phyloP scores from a whole-genome alignment of 1,284 basidiomycete species.

The Farysia itapuensis region DNA sequence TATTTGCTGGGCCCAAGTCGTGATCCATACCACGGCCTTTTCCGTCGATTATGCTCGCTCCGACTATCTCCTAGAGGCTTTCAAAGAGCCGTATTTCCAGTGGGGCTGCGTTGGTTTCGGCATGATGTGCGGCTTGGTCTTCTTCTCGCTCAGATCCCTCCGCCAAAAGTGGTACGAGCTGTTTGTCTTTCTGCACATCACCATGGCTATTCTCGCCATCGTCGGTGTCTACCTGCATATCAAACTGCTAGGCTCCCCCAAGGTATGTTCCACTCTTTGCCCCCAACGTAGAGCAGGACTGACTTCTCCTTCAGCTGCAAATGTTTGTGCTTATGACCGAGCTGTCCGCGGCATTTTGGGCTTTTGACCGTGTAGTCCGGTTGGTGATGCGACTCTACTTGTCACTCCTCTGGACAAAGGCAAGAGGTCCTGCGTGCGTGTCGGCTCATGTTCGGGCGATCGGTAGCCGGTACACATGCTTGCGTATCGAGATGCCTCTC shows the following conservation, averaged over 20 bases:
- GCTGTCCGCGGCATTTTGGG: constrained; percentile 25
- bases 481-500: constrained; percentile 25
- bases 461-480: constrained; percentile 3
- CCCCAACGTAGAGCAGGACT: background rate
- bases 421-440: constrained; percentile 3
- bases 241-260: constrained; percentile 21
- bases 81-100: constrained; percentile 43
- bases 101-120: constrained; percentile 44
- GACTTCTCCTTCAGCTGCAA: constrained; percentile 6
- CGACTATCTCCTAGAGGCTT: constrained; percentile 2
- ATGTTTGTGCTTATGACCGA: constrained; percentile 26
- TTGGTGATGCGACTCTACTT: constrained; percentile 8
- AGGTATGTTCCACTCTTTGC: constrained; percentile 7
- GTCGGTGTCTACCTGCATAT: constrained; percentile 54
- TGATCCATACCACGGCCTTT: constrained; percentile 45
- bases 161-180: constrained; percentile 32
- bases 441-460: constrained; percentile 5
- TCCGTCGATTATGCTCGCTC: constrained; percentile 9
- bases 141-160: constrained; percentile 23
- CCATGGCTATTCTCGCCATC: constrained; percentile 51
- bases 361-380: constrained; percentile 30
- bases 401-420: constrained; percentile 5
- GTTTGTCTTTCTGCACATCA: constrained; percentile 52
- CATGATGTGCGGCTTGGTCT: constrained; percentile 30
- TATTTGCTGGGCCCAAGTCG: constrained; percentile 39